Base-by-base conservation (phyloP, 2,329 filamentous ascomycete species). In the Xylariaceae sp. region DNA sequence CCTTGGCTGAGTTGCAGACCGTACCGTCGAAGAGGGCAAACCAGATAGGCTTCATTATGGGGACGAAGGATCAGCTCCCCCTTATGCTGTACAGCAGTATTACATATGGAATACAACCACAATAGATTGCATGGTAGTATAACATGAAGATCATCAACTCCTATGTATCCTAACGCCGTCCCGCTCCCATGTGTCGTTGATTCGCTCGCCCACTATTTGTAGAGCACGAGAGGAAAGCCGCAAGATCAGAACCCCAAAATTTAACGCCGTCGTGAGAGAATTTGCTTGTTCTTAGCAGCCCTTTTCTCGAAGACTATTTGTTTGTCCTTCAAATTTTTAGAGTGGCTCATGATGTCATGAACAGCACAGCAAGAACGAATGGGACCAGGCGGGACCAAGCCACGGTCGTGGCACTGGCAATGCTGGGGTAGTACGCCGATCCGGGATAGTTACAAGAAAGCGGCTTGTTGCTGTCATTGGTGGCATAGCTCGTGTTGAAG, bases 381-480 rank as follows among this genome's bases (percentile, higher is more conserved):
- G 29, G 36, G 13, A 35, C 41, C 42, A 52, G 18, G 23, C 54
- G 33, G 23, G 52, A 26, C 57, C 52, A 60, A 12, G 52, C 48
- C 19, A 51, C 40, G 15, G 40, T 40, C 12, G 48, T 17, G 18
- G 37, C 40, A 11, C 55, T 53, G 7, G 54, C 66, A 6, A 61
- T 61, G 37, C 58, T 69, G 31, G 69, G 60, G 46, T 67, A 70
- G 53, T 76, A 74, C 3, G 73, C 72, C 15, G 74, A 73, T 3
- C 78, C 79, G 2, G 77, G 72, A 49, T 74, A 82, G 56, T 79
- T 83, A 57, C 80, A 84, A 12, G 64, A 66, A 30, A 70, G 50
- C 6, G 50, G 50, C 12, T 55, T 38, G 12, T 44, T 34, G 12
- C 42, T 49, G 27, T 40, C 44, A 34, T 56, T 57, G 30, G 36